Evolutionary conservation across 805 yeast genomes (phyloP).

Genomic region (Ogataea paradorogensis): DNA sequence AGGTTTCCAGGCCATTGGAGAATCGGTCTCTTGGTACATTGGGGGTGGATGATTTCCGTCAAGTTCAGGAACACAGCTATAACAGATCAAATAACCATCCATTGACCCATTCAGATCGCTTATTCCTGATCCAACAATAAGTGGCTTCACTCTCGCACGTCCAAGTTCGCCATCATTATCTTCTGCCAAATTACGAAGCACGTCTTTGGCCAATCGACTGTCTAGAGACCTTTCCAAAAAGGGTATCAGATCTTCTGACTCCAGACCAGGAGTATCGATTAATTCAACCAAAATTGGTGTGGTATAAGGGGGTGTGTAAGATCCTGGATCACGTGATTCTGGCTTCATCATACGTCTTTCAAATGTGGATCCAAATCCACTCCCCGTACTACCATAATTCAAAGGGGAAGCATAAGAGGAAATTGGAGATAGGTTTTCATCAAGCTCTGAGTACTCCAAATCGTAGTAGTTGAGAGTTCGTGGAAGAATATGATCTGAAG

Average conservation of each 20-base stretch:
- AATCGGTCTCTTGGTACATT: conserved; percentile 33
- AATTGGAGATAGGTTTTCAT: conserved; percentile 15
- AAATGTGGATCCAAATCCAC: conserved; percentile 1
- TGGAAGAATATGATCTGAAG: conserved; percentile 12
- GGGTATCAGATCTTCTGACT: conserved; percentile 66
- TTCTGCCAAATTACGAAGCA: conserved; percentile 58
- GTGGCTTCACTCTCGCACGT: conserved; percentile 50
- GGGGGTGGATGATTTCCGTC: conserved; percentile 47
- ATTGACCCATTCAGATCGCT: conserved; percentile 71
- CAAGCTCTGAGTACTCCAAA: conserved; percentile 25
- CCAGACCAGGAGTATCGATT: conserved; percentile 72
- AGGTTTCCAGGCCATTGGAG: conserved; percentile 1
- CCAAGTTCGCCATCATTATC: conserved; percentile 27
- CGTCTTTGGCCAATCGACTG: conserved; percentile 55
- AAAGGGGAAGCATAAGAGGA: conserved; percentile 15
- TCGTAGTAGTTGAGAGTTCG: conserved; percentile 28
- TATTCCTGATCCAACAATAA: conserved; percentile 75
- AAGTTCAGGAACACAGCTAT: conserved; percentile 63
- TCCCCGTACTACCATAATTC: conserved; percentile 6
- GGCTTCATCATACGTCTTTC: conserved; percentile 5
- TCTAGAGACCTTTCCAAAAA: conserved; percentile 71
- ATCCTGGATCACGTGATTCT: conserved; percentile 7
- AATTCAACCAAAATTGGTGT: conserved; percentile 65
- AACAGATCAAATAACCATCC: conserved; percentile 71
- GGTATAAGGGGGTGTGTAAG: conserved; percentile 46